Conservation (phyloP, 352 stramenopile species). For the Albugo laibachii region DNA sequence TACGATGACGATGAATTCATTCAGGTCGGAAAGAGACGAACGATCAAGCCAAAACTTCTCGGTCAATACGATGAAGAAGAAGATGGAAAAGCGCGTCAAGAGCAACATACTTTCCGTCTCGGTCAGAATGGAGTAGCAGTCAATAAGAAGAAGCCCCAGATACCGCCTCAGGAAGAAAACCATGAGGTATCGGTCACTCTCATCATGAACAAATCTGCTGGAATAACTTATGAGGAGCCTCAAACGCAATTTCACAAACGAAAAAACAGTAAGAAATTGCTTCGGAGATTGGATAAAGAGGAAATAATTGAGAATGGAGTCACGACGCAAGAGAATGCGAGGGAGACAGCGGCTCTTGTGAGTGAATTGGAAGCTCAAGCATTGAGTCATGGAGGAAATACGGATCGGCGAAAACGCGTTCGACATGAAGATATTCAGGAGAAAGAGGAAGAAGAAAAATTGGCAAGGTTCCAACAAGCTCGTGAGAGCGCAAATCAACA, state of each 20-base stretch:
- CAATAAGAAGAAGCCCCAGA: not conserved
- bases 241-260: too few species aligned
- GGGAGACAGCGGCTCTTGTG: constrained; percentile 17
- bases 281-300: constrained; percentile 55
- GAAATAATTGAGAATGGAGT: constrained; percentile 9
- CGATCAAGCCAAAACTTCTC: constrained; percentile 27
- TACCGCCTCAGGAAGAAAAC: too few species aligned
- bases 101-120: constrained; percentile 22
- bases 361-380: constrained; percentile 48
- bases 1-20: constrained; percentile 97
- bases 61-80: constrained; percentile 82
- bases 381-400: constrained; percentile 8
- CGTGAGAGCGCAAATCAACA: constrained; percentile 33
- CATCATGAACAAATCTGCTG: too few species aligned
- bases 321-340: constrained; percentile 8
- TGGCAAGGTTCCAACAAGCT: constrained; percentile 49
- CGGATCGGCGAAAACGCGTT: constrained; percentile 39
- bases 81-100: constrained; percentile 17
- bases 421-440: constrained; percentile 7
- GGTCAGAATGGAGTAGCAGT: constrained; percentile 15
- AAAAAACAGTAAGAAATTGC: constrained; percentile 41
- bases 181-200: too few species aligned
- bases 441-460: constrained; percentile 16
- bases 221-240: constrained; percentile 17
- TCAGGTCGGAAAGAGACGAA: constrained; percentile 21